Conservation (phyloP, 2,329 filamentous ascomycete species). For the Arthrobotrys pseudoclavata region DNA sequence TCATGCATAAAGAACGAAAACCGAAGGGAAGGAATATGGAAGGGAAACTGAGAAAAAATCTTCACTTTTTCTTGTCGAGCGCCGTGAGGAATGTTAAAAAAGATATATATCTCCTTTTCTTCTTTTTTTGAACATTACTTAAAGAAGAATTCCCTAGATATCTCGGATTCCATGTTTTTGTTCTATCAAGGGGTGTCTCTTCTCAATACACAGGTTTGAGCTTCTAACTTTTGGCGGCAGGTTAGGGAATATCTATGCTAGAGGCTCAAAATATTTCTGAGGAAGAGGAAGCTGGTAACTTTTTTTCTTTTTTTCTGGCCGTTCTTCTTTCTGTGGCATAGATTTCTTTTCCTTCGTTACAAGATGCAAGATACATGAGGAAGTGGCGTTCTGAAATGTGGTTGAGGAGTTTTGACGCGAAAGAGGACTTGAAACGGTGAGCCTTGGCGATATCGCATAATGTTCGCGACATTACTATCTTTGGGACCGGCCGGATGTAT, state of each 20-base stretch:
- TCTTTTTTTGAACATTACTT: neutral
- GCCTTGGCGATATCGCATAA: neutral
- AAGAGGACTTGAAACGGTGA: neutral
- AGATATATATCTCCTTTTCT: neutral
- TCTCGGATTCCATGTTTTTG: neutral
- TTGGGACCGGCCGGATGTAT: neutral
- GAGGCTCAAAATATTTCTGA: neutral
- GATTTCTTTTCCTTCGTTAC: too few species aligned
- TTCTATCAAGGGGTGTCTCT: neutral
- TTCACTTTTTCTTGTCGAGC: neutral
- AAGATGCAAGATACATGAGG: too few species aligned
- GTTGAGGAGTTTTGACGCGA: neutral
- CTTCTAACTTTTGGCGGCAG: too few species aligned
- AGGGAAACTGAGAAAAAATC: neutral
- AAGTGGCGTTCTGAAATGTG: neutral
- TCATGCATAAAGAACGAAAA: conserved; percentile 7
- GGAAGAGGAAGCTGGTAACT: neutral
- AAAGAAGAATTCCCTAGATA: neutral
- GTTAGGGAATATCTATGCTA: neutral
- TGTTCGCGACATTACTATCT: neutral
- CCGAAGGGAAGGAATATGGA: neutral
- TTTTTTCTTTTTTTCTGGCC: too few species aligned
- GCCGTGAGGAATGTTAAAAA: neutral
- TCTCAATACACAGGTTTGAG: neutral
- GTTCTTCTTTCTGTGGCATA: neutral